Evolutionary conservation across 2,329 filamentous ascomycete species (phyloP).

Genomic region (Colletotrichum orchidophilum): DNA sequence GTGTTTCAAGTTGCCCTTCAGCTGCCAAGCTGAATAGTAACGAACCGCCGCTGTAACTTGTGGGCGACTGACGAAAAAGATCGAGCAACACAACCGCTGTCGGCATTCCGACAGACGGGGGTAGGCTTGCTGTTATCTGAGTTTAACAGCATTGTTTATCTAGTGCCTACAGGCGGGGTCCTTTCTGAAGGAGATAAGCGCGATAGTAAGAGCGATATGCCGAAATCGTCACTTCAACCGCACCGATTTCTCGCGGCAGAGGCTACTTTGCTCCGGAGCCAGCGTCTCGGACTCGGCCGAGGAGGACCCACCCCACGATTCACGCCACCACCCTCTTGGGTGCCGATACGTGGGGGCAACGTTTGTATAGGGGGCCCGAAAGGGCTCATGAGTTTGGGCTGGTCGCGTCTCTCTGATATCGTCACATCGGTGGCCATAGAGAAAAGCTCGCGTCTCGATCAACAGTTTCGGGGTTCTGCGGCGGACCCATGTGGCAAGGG

Average conservation of each 20-base stretch:
- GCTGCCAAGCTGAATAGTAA: neutral
- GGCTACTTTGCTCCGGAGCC: slow-evolving; percentile 65
- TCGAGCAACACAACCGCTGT: slow-evolving; percentile 33
- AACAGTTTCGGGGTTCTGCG: slow-evolving; percentile 36
- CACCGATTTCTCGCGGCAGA: slow-evolving; percentile 43
- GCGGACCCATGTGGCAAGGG: slow-evolving; percentile 39
- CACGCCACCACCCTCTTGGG: slow-evolving; percentile 39
- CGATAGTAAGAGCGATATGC: slow-evolving; percentile 62
- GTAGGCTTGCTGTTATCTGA: neutral
- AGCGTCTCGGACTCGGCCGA: slow-evolving; percentile 66
- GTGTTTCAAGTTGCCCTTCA: neutral
- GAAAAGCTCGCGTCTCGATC: slow-evolving; percentile 48
- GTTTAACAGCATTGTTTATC: slow-evolving; percentile 17
- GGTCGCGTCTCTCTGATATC: slow-evolving; percentile 58
- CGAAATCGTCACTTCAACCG: slow-evolving; percentile 31
- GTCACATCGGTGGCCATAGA: slow-evolving; percentile 41
- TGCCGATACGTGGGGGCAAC: slow-evolving; percentile 36
- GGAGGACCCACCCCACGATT: slow-evolving; percentile 49
- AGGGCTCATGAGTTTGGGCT: slow-evolving; percentile 50
- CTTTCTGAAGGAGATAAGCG: slow-evolving; percentile 68
- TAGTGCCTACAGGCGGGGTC: slow-evolving; percentile 48
- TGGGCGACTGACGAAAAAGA: slow-evolving; percentile 27
- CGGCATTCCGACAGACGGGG: slow-evolving; percentile 28
- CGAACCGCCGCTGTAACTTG: neutral
- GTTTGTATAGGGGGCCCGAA: slow-evolving; percentile 30